Percentiles rank a stretch among this genome's conserved stretches.
Conservation (phyloP, 176 grass and related monocot genomes). For the maize (Zea mays) region Zm-B73-REFERENCE-NAM-5.0 NC_050102.1:168862001-168862500, state of each 20-base stretch:
- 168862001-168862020: conserved; percentile 23
- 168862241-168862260: neutral
- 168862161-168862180: neutral
- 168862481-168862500: neutral
- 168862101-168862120: neutral
- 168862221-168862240: neutral
- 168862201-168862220: too few relatives aligned
- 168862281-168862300: neutral
- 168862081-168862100: neutral
- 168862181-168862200: neutral
- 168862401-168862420: neutral
- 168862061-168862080: neutral
- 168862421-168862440: neutral
- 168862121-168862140: neutral
- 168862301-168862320: neutral
- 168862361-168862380: neutral
- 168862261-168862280: neutral
- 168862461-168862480: neutral
- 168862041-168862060: conserved; percentile 21
- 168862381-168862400: neutral
- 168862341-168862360: neutral
- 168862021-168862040: neutral
- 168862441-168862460: neutral
- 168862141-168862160: neutral
- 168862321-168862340: neutral